These are phyloP conservation scores for Phlebiopsis flavidoalba DNA, from an alignment of 768 basidiomycete genomes.

Conservation along the genomic window DNA sequence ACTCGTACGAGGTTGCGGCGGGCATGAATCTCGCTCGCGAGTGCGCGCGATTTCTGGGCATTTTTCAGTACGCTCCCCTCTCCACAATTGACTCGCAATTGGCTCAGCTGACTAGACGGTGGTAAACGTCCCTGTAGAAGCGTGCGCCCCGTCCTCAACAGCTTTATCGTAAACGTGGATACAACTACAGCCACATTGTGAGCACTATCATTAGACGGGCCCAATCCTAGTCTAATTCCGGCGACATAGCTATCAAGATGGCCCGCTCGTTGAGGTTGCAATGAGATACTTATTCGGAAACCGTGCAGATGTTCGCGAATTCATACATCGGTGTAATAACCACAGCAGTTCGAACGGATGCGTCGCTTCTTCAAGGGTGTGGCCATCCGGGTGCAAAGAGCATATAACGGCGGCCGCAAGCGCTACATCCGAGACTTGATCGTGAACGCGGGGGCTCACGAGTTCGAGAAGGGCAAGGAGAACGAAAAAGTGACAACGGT, in stretches of 20 bases:
- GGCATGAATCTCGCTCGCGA: not conserved
- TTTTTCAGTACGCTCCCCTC: conserved; percentile 7
- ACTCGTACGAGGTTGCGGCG: not conserved
- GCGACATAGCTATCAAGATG: not conserved
- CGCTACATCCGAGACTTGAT: conserved; percentile 3
- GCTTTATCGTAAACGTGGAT: conserved; percentile 9
- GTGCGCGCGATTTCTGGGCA: conserved; percentile 3
- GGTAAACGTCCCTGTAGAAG: conserved; percentile 3
- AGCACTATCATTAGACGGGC: not conserved
- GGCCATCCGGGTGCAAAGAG: not conserved
- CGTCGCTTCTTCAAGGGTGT: conserved; percentile 7
- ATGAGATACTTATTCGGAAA: not conserved
- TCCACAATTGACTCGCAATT: not conserved
- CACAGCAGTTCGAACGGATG: not conserved
- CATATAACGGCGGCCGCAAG: not conserved
- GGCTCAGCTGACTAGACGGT: no score
- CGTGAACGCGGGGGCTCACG: not conserved
- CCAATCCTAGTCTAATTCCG: not conserved
- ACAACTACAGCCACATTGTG: conserved; percentile 12
- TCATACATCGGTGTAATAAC: not conserved
- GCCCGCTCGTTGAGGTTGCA: not conserved
- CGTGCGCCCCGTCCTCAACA: conserved; percentile 1
- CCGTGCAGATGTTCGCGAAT: not conserved
- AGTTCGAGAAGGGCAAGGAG: not conserved
- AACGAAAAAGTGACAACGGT: not conserved